Evolutionary conservation across 2,329 filamentous ascomycete genomes (phyloP).

Genomic region (Meredithiella fracta): DNA sequence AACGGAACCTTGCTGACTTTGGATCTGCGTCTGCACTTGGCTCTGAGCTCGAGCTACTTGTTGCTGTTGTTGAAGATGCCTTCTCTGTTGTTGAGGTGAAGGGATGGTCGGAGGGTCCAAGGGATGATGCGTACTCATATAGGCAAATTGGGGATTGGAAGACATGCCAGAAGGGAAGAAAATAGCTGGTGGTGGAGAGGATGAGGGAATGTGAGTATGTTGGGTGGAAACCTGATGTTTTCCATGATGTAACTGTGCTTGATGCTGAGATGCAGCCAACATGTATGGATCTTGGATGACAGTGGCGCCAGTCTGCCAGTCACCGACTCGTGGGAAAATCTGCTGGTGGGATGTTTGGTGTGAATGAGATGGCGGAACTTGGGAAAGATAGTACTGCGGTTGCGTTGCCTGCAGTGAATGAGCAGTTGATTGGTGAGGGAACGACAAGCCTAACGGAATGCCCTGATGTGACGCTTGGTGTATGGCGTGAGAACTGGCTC

Average conservation of each 20-base stretch:
- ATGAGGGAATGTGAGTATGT: constrained; percentile 4
- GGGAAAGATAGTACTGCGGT: constrained; percentile 3
- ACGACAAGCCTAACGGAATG: constrained; percentile 3
- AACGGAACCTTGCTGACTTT: not conserved
- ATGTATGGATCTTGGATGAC: constrained; percentile 9
- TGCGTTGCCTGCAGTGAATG: not conserved
- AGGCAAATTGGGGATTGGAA: constrained; percentile 2
- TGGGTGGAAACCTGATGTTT: not conserved
- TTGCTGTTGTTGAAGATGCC: constrained; percentile 1
- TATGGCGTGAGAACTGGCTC: constrained; percentile 12
- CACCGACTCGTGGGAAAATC: not conserved
- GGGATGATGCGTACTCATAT: constrained; percentile 3
- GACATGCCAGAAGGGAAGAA: not conserved
- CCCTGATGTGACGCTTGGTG: constrained; percentile 5
- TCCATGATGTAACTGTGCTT: constrained; percentile 7
- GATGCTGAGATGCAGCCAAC: constrained; percentile 4
- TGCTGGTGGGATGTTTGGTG: constrained; percentile 6
- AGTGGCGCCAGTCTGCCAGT: constrained; percentile 11
- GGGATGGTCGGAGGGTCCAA: not conserved
- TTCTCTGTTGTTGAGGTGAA: constrained; percentile 6
- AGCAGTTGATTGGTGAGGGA: constrained; percentile 1
- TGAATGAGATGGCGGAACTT: constrained; percentile 3
- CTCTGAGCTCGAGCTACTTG: not conserved
- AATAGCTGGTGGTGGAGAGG: not conserved
- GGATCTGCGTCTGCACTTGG: constrained; percentile 1